phyloP scores from a whole-genome alignment of 164 flowering plant genomes.

The Buxus sempervirens region DNA sequence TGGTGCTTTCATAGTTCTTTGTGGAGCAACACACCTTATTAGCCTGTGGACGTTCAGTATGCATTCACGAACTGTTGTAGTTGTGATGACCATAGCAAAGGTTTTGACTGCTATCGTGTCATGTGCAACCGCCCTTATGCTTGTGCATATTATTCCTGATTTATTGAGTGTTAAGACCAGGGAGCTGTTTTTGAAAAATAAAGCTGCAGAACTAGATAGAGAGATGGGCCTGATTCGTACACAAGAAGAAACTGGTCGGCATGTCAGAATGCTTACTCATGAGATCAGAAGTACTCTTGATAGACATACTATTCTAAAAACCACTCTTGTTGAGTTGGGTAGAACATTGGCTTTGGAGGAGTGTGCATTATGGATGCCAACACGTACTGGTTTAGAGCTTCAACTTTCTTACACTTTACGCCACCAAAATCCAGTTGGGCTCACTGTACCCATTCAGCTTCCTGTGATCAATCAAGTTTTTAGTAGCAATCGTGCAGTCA shows the following conservation, averaged over 20 bases:
- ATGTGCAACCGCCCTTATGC: not conserved
- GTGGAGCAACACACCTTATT: constrained; percentile 63
- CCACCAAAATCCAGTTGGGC: constrained; percentile 17
- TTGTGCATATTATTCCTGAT: not conserved
- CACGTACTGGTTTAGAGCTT: not conserved
- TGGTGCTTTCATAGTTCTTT: constrained; percentile 56
- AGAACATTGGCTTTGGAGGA: not conserved
- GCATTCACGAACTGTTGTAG: not conserved
- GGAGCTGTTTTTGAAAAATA: not conserved
- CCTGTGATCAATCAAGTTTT: constrained; percentile 22
- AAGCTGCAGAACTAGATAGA: not conserved
- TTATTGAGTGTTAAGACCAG: not conserved
- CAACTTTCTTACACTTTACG: not conserved
- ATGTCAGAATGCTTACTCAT: not conserved
- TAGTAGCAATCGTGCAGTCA: constrained; percentile 14
- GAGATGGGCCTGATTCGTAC: not conserved
- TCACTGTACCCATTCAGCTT: constrained; percentile 22
- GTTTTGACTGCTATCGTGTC: not conserved
- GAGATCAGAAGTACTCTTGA: not conserved
- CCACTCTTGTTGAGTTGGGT: not conserved
- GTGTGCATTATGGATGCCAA: not conserved
- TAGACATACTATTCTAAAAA: not conserved
- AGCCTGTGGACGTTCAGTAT: constrained; percentile 40
- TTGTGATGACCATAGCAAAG: not conserved
- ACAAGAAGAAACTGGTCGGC: not conserved